These are phyloP conservation scores for Fusarium marasasianum DNA, from an alignment of 2,329 filamentous ascomycete genomes.

Conservation along the genomic window DNA sequence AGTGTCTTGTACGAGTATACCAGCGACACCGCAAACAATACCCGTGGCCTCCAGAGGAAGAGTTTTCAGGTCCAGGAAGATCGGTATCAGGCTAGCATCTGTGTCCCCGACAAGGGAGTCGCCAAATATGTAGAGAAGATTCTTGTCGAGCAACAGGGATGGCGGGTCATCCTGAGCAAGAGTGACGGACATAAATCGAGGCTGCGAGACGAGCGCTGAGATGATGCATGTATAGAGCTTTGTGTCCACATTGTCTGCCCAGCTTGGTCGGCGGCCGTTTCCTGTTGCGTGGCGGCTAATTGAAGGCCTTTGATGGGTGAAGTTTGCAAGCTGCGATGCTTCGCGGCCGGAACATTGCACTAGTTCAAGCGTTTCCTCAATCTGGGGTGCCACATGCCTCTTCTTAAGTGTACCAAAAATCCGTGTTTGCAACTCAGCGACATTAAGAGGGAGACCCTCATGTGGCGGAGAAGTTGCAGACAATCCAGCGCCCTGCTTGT, in stretches of 20 bases:
- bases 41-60: constrained; percentile 89
- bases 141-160: constrained; percentile 76
- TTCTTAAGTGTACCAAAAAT: constrained; percentile 87
- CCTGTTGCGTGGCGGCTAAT: constrained; percentile 51
- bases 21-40: constrained; percentile 94
- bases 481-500: constrained; percentile 42
- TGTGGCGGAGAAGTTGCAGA: constrained; percentile 62
- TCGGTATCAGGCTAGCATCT: constrained; percentile 79
- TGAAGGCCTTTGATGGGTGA: constrained; percentile 49
- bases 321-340: constrained; percentile 52
- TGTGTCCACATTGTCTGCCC: constrained; percentile 70
- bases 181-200: constrained; percentile 77
- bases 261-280: constrained; percentile 52
- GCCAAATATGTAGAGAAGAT: constrained; percentile 71
- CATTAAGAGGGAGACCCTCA: constrained; percentile 80
- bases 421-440: constrained; percentile 81
- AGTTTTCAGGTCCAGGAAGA: constrained; percentile 84
- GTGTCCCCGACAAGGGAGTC: constrained; percentile 80
- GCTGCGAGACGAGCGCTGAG: constrained; percentile 68
- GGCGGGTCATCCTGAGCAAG: constrained; percentile 78
- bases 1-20: constrained; percentile 79
- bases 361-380: constrained; percentile 74
- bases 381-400: constrained; percentile 76
- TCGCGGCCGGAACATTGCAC: constrained; percentile 82
- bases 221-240: constrained; percentile 71